These are phyloP conservation scores for Colletotrichum tamarilloi DNA, from an alignment of 2,329 filamentous ascomycete genomes.

Conservation along the genomic window DNA sequence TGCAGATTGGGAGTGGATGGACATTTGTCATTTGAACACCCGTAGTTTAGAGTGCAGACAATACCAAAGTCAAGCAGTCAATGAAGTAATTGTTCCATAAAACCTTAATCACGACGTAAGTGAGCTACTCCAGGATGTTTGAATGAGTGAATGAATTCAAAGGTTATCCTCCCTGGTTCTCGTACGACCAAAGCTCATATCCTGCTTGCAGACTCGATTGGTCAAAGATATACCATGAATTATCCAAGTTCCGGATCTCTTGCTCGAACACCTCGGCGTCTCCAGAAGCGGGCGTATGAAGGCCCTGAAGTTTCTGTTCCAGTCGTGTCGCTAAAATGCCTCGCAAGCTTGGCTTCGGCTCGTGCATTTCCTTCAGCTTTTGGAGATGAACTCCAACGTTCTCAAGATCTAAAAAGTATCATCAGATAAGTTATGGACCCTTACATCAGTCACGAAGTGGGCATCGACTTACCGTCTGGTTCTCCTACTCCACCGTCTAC, in stretches of 20 bases:
- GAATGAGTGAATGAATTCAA: not conserved
- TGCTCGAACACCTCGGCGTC: constrained; percentile 25
- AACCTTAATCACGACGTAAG: not conserved
- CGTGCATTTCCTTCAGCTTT: constrained; percentile 43
- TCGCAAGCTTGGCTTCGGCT: constrained; percentile 40
- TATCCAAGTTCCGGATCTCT: constrained; percentile 36
- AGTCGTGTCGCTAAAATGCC: constrained; percentile 40
- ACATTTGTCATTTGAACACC: not conserved
- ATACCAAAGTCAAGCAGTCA: not conserved
- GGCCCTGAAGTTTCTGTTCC: constrained; percentile 41
- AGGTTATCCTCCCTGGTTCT: constrained; percentile 14
- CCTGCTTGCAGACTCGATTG: constrained; percentile 40
- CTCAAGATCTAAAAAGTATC: constrained; percentile 38
- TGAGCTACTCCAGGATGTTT: not conserved
- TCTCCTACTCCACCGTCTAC: constrained; percentile 53
- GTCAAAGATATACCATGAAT: constrained; percentile 43
- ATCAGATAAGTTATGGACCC: not conserved
- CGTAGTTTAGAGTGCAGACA: not conserved
- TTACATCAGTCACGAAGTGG: not conserved
- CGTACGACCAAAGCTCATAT: constrained; percentile 37
- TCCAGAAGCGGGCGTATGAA: constrained; percentile 40
- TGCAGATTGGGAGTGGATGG: not conserved
- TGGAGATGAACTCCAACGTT: constrained; percentile 44
- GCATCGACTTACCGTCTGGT: constrained; percentile 44
- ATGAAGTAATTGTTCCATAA: not conserved